Base-by-base conservation (phyloP, 257 asterid species). In the Fraxinus quadrangulata region DNA sequence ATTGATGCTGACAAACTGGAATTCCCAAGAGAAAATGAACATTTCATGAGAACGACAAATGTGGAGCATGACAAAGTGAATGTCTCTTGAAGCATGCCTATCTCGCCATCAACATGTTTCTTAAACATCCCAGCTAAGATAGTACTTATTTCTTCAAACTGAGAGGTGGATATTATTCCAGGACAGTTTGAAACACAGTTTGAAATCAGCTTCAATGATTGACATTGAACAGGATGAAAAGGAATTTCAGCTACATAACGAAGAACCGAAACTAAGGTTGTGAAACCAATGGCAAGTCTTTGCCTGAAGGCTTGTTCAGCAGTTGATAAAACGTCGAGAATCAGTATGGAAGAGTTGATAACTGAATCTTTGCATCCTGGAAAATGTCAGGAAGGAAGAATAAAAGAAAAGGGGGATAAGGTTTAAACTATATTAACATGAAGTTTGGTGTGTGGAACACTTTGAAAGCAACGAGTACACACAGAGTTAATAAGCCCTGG, bases 281-380 rank as follows among this genome's bases (percentile, higher is more conserved):
- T 83, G 86, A 95, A 93, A 40, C 98, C 99, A 84, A 92, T 77
- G 4, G 94, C 93, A 75, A 92, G 92, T 80, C 99, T 87, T 71
- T 87, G 96, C 77, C 83, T 80, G 82, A 95, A 95, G 77, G 91
- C 83, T 81, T 85, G 82, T 77, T 85, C 97, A 67, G 89, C 90
- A 73, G 83, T 82, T 81, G 98, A 92, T 80, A 95, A 81, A 75
- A 90, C 84, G 86, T 91, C 90, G 79, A 95, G 98, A 84, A 95
- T 86, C 92, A 73, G 92, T 84, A 95, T 82, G 78, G 98, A 88
- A 82, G 97, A 88, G 88, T 80, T 95, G 81, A 90, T 86, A 77
- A 89, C 79, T 54, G 94, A 87, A 78, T 93, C 98, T 84, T 84
- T 86, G 90, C 87, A 86, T 59, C 96, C 99, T 93, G 82, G 68